Conservation (phyloP, 495 filamentous ascomycete species). For the Sordaria brevicollis region DNA sequence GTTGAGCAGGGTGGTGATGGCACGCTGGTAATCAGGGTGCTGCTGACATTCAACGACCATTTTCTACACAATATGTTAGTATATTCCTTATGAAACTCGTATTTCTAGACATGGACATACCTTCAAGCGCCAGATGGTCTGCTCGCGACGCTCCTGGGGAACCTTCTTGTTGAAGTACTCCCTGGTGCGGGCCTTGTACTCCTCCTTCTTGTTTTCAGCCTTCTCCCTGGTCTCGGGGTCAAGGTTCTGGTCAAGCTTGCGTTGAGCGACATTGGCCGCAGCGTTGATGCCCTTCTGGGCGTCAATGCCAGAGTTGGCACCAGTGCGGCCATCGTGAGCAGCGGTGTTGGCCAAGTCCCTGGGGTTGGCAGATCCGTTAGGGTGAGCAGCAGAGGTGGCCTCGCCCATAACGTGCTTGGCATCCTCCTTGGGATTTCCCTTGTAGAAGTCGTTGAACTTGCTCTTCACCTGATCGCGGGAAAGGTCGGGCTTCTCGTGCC, state of each 20-base stretch:
- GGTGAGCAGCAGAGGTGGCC: conserved; percentile 18
- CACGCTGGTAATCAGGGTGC: conserved; percentile 83
- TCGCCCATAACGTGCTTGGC: conserved; percentile 22
- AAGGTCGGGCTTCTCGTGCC: conserved; percentile 82
- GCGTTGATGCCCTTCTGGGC: conserved; percentile 37
- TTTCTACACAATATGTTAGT: conserved; percentile 43
- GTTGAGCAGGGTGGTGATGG: conserved; percentile 72
- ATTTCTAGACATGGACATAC: conserved; percentile 9
- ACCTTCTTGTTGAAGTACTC: conserved; percentile 75
- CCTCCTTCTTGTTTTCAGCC: conserved; percentile 22
- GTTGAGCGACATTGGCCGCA: conserved; percentile 40
- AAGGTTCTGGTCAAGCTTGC: conserved; percentile 40
- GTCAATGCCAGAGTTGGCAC: conserved; percentile 39
- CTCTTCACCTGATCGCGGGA: conserved; percentile 59
- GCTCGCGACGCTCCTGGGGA: conserved; percentile 87
- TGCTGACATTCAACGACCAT: conserved; percentile 94
- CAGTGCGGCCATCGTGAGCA: conserved; percentile 21
- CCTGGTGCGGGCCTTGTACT: conserved; percentile 48
- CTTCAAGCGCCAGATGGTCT: conserved; percentile 84
- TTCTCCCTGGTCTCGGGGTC: conserved; percentile 55
- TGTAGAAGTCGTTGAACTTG: conserved; percentile 50
- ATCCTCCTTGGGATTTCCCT: conserved; percentile 46
- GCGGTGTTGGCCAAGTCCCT: conserved; percentile 12
- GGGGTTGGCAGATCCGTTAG: conserved; percentile 15
- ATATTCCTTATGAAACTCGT: neutral